Evolutionary conservation across 1,284 basidiomycete genomes (phyloP).

Genomic region (Lentinula novae-zelandiae): DNA sequence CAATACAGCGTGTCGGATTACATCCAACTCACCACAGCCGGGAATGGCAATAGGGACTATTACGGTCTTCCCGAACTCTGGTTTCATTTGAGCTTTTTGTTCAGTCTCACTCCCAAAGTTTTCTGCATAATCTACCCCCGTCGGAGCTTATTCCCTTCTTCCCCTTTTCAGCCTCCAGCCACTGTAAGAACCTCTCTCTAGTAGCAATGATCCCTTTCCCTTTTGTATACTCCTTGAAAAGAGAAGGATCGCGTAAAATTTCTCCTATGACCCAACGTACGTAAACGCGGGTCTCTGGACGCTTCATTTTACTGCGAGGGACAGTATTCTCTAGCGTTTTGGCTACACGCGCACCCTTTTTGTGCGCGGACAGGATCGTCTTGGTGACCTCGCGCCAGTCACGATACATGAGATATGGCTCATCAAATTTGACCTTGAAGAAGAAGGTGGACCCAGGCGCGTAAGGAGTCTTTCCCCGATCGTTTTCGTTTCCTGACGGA

Average conservation of each 20-base stretch:
- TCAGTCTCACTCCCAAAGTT: conserved; percentile 19
- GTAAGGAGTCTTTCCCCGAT: conserved; percentile 50
- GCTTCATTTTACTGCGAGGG: conserved; percentile 60
- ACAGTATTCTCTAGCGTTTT: conserved; percentile 28
- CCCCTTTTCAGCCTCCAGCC: conserved; percentile 52
- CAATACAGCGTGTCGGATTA: not conserved
- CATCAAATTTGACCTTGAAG: conserved; percentile 99
- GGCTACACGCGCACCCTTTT: conserved; percentile 25
- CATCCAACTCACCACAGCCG: conserved; percentile 69
- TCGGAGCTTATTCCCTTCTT: conserved; percentile 29
- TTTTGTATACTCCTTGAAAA: conserved; percentile 67
- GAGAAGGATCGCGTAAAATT: conserved; percentile 57
- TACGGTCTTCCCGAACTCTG: conserved; percentile 72
- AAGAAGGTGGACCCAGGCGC: conserved; percentile 84
- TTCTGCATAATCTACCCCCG: conserved; percentile 14
- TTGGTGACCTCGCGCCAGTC: conserved; percentile 97
- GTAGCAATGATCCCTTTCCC: conserved; percentile 85
- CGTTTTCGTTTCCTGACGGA: conserved; percentile 24
- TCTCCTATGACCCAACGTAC: conserved; percentile 68
- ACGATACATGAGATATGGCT: conserved; percentile 98
- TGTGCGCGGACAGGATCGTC: conserved; percentile 49
- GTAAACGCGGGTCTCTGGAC: conserved; percentile 66
- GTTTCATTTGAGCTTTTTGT: conserved; percentile 20
- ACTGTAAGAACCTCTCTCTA: conserved; percentile 76
- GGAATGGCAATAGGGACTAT: conserved; percentile 90